These are phyloP conservation scores for Alternaria postmessia DNA, from an alignment of 2,329 filamentous ascomycete genomes.

Conservation along the genomic window DNA sequence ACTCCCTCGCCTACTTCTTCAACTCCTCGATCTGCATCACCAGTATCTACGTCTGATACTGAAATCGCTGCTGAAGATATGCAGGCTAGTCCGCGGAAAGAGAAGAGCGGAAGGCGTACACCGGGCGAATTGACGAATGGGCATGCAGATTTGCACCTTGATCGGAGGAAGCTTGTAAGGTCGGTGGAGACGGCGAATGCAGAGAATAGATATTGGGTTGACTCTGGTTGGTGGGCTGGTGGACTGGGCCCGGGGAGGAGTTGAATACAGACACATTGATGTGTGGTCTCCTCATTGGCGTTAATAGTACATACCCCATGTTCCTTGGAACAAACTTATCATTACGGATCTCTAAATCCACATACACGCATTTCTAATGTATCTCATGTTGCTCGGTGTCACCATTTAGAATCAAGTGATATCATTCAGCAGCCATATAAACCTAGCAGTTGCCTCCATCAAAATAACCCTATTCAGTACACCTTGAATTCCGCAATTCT, in stretches of 20 bases:
- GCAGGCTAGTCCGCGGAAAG: constrained; percentile 12
- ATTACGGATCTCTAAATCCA: background rate
- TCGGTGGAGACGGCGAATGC: constrained; percentile 40
- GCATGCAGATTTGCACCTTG: constrained; percentile 51
- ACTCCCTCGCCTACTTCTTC: constrained; percentile 24
- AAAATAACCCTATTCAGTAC: constrained; percentile 20
- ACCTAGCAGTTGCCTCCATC: background rate
- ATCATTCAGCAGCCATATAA: background rate
- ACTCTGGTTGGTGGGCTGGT: constrained; percentile 50
- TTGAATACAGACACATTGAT: background rate
- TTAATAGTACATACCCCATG: background rate
- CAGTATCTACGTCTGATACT: constrained; percentile 25
- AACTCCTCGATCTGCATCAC: constrained; percentile 35
- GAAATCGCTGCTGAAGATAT: constrained; percentile 15
- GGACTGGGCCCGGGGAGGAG: constrained; percentile 30
- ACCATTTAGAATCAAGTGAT: background rate
- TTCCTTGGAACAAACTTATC: background rate
- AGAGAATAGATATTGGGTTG: constrained; percentile 43
- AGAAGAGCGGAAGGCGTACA: constrained; percentile 22
- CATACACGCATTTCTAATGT: background rate
- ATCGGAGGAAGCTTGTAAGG: constrained; percentile 41
- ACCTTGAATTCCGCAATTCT: constrained; percentile 53
- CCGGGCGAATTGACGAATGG: constrained; percentile 43
- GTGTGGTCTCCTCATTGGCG: background rate
- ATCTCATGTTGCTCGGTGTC: background rate